A percentile compares a stretch with the other conserved stretches of the same genome.
Evolutionary conservation across 1,139 yeast species (phyloP).

Genomic region (Meyerozyma smithsonii): DNA sequence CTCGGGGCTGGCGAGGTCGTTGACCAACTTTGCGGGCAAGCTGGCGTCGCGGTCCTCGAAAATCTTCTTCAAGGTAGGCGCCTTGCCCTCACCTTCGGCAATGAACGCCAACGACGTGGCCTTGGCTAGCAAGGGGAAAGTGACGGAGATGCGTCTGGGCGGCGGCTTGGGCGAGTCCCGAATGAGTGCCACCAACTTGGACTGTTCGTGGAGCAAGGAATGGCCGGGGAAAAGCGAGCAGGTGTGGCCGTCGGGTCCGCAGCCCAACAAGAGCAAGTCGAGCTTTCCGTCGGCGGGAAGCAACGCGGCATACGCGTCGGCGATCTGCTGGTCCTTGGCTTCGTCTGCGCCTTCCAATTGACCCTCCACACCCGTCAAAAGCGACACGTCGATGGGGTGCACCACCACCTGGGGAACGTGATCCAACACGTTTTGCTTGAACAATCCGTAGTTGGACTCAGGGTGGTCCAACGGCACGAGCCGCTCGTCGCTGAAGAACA

Average conservation of each 20-base stretch:
- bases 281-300: constrained; percentile 39
- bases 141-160: constrained; percentile 68
- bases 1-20: constrained; percentile 38
- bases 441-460: constrained; percentile 66
- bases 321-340: constrained; percentile 43
- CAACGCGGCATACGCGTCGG: constrained; percentile 42
- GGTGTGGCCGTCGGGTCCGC: constrained; percentile 82
- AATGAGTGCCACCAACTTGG: constrained; percentile 37
- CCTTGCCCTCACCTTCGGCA: constrained; percentile 86
- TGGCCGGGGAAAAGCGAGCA: constrained; percentile 70
- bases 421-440: constrained; percentile 52
- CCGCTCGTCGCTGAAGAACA: constrained; percentile 70
- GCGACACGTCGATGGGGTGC: constrained; percentile 45
- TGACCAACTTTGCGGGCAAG: constrained; percentile 76
- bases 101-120: constrained; percentile 69
- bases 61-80: constrained; percentile 64
- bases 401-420: constrained; percentile 41
- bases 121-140: constrained; percentile 56
- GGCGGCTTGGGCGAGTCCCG: constrained; percentile 75
- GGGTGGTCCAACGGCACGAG: constrained; percentile 61
- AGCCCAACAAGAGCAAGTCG: constrained; percentile 63
- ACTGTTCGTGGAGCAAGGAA: constrained; percentile 38
- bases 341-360: constrained; percentile 30
- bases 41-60: constrained; percentile 47
- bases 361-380: constrained; percentile 45